A percentile compares a stretch with the other conserved stretches of the same genome.
These are phyloP conservation scores for Micractinium conductrix DNA, from an alignment of 139 green algal genomes.

Conservation along the genomic window DNA sequence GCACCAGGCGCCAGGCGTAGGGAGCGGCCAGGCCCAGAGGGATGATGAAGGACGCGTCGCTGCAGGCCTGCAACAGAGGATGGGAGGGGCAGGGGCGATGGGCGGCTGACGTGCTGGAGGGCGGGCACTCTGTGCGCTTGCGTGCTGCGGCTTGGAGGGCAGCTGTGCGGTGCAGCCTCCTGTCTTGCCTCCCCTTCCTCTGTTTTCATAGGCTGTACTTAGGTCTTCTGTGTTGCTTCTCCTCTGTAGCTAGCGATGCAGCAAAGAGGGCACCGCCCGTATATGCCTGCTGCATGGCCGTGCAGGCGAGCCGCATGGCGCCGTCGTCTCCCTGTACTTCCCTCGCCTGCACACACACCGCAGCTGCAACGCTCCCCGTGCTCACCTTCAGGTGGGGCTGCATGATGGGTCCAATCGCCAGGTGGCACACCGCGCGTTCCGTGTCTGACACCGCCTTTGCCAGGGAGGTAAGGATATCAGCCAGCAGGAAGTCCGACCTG, in stretches of 20 bases:
- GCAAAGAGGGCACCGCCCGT: no score
- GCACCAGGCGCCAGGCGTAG: conserved; percentile 86
- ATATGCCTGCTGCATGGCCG: no score
- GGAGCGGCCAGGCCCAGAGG: conserved; percentile 78
- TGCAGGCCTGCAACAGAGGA: conserved; percentile 37
- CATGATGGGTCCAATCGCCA: conserved; percentile 60
- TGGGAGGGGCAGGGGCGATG: background rate
- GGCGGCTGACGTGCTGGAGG: background rate
- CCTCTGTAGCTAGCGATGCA: no score
- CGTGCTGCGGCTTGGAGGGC: background rate
- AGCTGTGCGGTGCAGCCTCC: no score
- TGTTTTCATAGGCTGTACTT: no score
- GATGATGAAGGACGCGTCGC: conserved; percentile 59
- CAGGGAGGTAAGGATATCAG: conserved; percentile 93
- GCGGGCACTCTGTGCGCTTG: background rate
- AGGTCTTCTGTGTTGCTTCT: no score
- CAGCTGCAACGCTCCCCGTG: background rate
- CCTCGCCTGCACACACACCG: no score
- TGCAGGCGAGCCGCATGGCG: no score
- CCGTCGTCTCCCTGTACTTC: no score
- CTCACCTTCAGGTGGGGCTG: conserved; percentile 36
- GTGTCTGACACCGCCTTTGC: conserved; percentile 84
- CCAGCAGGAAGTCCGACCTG: conserved; percentile 97
- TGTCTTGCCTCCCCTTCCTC: no score
- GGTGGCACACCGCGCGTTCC: conserved; percentile 69